Conservation (phyloP, 2,329 filamentous ascomycete species). For the Cyanodermella asteris region DNA sequence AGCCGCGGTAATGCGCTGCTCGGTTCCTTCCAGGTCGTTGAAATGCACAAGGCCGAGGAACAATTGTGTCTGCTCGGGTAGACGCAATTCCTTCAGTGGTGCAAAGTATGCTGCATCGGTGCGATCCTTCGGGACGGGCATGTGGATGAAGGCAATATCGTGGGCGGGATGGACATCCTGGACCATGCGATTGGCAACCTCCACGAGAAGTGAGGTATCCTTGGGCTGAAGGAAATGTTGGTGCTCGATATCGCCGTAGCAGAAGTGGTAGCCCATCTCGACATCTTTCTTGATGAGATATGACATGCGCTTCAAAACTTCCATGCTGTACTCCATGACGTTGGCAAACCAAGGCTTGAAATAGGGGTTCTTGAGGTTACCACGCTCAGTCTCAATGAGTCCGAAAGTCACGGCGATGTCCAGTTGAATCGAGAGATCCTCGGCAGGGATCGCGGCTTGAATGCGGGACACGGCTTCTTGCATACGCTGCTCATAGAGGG, state of each 20-base stretch:
- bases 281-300: conserved; percentile 15
- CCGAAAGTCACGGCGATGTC: conserved; percentile 11
- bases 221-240: conserved; percentile 23
- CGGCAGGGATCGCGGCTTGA: conserved; percentile 11
- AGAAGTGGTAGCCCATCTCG: conserved; percentile 24
- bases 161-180: conserved; percentile 8
- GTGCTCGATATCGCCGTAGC: conserved; percentile 25
- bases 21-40: conserved; percentile 18
- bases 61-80: conserved; percentile 14
- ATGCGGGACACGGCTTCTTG: conserved; percentile 10
- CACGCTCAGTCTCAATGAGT: conserved; percentile 10
- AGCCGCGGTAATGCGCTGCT: conserved; percentile 17
- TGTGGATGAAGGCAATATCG: conserved; percentile 20
- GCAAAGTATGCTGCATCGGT: conserved; percentile 17
- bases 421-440: conserved; percentile 15
- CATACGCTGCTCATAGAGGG: conserved; percentile 12
- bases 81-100: conserved; percentile 16
- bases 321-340: conserved; percentile 15
- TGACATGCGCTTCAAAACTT: conserved; percentile 14
- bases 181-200: conserved; percentile 16
- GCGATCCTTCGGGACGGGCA: conserved; percentile 21
- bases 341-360: conserved; percentile 15
- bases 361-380: conserved; percentile 1
- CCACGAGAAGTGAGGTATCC: conserved; percentile 15
- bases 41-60: conserved; percentile 21